Percentiles rank a stretch among this genome's conserved stretches.
Evolutionary conservation across 192 early-diverging fungal genomes (phyloP).

Genomic region (Funneliformis mosseae): DNA sequence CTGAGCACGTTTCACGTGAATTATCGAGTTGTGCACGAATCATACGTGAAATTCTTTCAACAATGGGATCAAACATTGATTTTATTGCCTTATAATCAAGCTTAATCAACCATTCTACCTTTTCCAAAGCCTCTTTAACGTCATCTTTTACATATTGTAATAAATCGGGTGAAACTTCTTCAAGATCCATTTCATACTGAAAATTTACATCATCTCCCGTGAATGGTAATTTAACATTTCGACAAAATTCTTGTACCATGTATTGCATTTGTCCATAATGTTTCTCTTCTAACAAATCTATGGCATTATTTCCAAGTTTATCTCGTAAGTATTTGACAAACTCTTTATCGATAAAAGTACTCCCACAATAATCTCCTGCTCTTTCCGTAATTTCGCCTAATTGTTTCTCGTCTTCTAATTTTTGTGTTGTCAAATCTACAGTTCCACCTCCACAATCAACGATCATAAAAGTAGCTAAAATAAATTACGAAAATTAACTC

Average conservation of each 20-base stretch:
- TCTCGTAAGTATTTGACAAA: background rate
- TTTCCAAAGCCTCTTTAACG: background rate
- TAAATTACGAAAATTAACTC: too few relatives aligned
- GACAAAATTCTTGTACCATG: slow-evolving; percentile 4
- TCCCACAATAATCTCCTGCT: slow-evolving; percentile 51
- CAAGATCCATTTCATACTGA: background rate
- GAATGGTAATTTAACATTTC: background rate
- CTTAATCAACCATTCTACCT: background rate
- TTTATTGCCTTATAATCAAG: slow-evolving; percentile 3
- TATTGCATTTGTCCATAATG: background rate
- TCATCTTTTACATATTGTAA: background rate
- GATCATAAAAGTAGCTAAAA: slow-evolving; percentile 36
- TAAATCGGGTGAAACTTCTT: background rate
- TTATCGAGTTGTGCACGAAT: slow-evolving; percentile 56
- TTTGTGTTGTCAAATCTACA: slow-evolving; percentile 38
- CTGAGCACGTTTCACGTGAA: slow-evolving; percentile 39
- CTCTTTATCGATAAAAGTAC: slow-evolving; percentile 46
- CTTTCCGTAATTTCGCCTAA: slow-evolving; percentile 53
- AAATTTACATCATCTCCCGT: background rate
- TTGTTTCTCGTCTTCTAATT: background rate
- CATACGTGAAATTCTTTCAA: slow-evolving; percentile 52
- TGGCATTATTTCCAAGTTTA: background rate
- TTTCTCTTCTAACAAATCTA: background rate
- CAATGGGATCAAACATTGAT: slow-evolving; percentile 56
- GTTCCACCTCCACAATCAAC: slow-evolving; percentile 50